Percentiles rank a stretch among this genome's conserved stretches.
Evolutionary conservation across 805 yeast genomes (phyloP).

Genomic region (Tetrapisispora phaffii): DNA sequence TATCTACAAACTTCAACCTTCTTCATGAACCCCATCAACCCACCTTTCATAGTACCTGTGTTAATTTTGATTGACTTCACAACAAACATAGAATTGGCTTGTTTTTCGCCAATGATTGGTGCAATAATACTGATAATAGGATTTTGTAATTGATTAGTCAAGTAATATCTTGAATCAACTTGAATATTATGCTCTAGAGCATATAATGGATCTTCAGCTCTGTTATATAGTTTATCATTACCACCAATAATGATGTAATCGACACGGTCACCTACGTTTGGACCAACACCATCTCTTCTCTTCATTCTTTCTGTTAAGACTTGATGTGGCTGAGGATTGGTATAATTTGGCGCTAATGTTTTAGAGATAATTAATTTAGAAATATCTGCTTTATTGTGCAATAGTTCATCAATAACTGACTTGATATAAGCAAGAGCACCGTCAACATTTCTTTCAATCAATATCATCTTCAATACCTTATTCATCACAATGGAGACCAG

Average conservation of each 20-base stretch:
- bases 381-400: conserved; percentile 86
- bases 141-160: conserved; percentile 86
- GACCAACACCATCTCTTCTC: conserved; percentile 96
- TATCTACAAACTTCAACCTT: conserved; percentile 82
- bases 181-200: conserved; percentile 88
- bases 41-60: conserved; percentile 63
- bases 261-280: conserved; percentile 93
- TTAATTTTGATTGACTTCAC: conserved; percentile 37
- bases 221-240: conserved; percentile 78
- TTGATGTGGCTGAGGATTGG: conserved; percentile 95
- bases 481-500: conserved; percentile 92
- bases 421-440: conserved; percentile 82
- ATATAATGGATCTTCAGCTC: conserved; percentile 92
- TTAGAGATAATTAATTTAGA: conserved; percentile 91
- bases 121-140: conserved; percentile 90
- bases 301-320: conserved; percentile 93
- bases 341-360: conserved; percentile 83
- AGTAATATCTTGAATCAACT: conserved; percentile 86
- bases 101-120: conserved; percentile 82
- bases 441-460: conserved; percentile 77
- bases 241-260: conserved; percentile 89
- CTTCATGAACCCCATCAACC: conserved; percentile 83
- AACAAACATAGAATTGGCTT: conserved; percentile 68
- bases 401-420: conserved; percentile 74
- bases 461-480: conserved; percentile 70